phyloP scores from a whole-genome alignment of 805 yeast genomes.

The Babjeviella inositovora region DNA sequence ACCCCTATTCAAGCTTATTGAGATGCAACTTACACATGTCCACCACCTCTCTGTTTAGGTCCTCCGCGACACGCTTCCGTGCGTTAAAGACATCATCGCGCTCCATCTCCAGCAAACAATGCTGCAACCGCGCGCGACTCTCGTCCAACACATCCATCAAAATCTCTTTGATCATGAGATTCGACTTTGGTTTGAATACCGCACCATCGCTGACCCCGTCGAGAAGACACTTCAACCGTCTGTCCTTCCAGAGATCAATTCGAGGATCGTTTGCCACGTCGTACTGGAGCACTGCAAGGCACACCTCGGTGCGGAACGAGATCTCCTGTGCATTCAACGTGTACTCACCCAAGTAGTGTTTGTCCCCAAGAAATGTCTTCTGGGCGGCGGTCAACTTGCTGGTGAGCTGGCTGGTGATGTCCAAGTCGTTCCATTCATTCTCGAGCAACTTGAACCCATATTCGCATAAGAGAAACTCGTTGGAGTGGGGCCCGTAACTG shows the following conservation, averaged over 20 bases:
- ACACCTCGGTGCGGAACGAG: slow-evolving; percentile 67
- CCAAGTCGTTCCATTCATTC: slow-evolving; percentile 60
- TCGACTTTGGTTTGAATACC: slow-evolving; percentile 13
- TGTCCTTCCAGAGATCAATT: slow-evolving; percentile 1
- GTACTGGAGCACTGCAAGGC: slow-evolving; percentile 42
- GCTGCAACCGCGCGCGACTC: too few relatives aligned
- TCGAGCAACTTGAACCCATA: slow-evolving; percentile 59
- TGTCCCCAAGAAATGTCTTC: slow-evolving; percentile 23
- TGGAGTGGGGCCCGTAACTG: slow-evolving; percentile 81
- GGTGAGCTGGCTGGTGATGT: slow-evolving; percentile 30
- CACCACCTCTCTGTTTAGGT: slow-evolving; percentile 1
- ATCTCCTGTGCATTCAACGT: slow-evolving; percentile 35
- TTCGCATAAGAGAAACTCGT: slow-evolving; percentile 68
- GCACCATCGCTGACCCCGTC: slow-evolving; percentile 33
- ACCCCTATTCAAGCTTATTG: not conserved
- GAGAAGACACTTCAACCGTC: slow-evolving; percentile 17
- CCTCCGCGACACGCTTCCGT: too few relatives aligned
- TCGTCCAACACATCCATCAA: too few relatives aligned
- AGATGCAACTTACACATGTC: not conserved
- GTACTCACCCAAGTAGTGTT: slow-evolving; percentile 60
- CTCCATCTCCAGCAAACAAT: too few relatives aligned
- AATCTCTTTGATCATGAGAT: slow-evolving; percentile 13
- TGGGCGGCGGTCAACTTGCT: slow-evolving; percentile 18
- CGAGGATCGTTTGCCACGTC: slow-evolving; percentile 5
- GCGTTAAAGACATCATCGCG: too few relatives aligned